Base-by-base conservation (phyloP, 2,329 filamentous ascomycete species). In the Botryotinia globosa region DNA sequence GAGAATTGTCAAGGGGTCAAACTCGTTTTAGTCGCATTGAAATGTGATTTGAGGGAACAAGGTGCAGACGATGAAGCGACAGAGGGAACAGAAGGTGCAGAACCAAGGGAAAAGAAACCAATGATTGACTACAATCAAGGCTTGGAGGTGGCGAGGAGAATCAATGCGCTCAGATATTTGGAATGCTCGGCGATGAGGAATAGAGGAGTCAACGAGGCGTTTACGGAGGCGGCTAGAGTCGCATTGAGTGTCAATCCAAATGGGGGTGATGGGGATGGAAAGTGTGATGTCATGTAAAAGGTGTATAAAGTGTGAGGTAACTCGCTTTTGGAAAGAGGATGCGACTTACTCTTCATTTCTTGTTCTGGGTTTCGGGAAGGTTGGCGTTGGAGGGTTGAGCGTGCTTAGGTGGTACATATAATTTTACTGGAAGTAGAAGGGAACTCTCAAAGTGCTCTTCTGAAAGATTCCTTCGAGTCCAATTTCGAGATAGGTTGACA, bases 161-260 rank as follows among this genome's bases (percentile, higher is more conserved):
- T 98, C 83, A 92, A 94, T 78, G 96, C 96, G 10, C 87, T 97
- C 80, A 90, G 97, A 80, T 99, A 99, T 82, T 89, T 99, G 72
- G 96, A 99, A 86, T 99, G 96, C 86, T 98, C 96, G 54, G 96
- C 96, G 73, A 98, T 98, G 90, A 92, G 94, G 84, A 99, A 99
- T 83, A 90, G 96, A 68, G 96, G 96, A 74, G 97, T 99, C 80
- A 98, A 98, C 83, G 96, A 99, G 83, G 96, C 96, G 61, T 99
- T 99, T 80, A 98, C 96, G 58, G 96, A 99, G 85, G 96, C 96
- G 58, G 95, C 96, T 37, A 92, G 97, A 79, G 96, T 99, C 51
- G 96, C 96, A 22, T 86, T 99, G 72, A 90, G 89, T 77, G 89
- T 91, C 73, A 90, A 88, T 83, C 88, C 89, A 78, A 88, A 88